Percentiles rank a stretch among this genome's conserved stretches.
phyloP scores from a whole-genome alignment of 2,329 filamentous ascomycete genomes.

The Diaporthe humulicola region DNA sequence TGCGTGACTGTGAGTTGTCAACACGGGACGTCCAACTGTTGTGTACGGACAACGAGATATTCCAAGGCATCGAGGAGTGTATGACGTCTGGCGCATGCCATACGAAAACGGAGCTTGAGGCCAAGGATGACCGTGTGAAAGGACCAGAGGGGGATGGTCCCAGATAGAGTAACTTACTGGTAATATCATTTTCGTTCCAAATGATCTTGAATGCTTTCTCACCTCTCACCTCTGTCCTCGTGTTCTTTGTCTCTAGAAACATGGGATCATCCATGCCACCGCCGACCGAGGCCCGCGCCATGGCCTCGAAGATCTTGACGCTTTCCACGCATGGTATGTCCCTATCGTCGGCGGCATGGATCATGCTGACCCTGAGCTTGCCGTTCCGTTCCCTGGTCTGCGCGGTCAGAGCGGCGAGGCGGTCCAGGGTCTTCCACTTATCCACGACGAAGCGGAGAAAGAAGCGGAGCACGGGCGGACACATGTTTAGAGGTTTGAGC shows the following conservation, averaged over 20 bases:
- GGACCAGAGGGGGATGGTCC: neutral
- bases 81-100: neutral
- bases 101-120: neutral
- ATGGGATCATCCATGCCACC: conserved; percentile 55
- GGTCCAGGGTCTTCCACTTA: conserved; percentile 80
- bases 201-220: conserved; percentile 63
- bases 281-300: conserved; percentile 64
- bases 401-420: conserved; percentile 71
- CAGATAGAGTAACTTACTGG: conserved; percentile 44
- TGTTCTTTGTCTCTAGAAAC: conserved; percentile 54
- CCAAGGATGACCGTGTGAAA: no score
- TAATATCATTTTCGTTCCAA: conserved; percentile 58
- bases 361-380: conserved; percentile 73
- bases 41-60: neutral
- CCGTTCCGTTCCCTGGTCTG: conserved; percentile 60
- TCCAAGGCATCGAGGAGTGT: neutral
- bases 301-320: conserved; percentile 72
- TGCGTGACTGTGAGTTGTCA: conserved; percentile 55
- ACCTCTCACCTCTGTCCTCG: conserved; percentile 58
- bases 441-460: conserved; percentile 79
- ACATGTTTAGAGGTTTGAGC: conserved; percentile 78
- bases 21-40: neutral
- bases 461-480: conserved; percentile 73
- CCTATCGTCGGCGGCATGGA: conserved; percentile 85
- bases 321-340: conserved; percentile 85